Conservation (phyloP, 225 moss, liverwort and hornwort genomes). For the Physcomitrellopsis africana region DNA sequence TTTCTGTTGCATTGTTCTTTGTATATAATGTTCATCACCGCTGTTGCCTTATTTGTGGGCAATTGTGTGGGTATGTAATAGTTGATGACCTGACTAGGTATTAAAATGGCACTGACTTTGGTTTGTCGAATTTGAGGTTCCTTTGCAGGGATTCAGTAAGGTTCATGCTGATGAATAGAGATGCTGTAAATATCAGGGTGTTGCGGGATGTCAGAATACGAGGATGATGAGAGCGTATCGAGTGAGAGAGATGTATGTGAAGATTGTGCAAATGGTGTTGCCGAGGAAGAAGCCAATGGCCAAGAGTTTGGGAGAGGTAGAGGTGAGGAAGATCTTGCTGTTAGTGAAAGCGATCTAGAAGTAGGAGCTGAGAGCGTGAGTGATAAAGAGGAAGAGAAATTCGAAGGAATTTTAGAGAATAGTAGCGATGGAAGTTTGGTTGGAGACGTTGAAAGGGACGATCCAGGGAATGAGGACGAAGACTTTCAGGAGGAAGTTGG, state of each 20-base stretch:
- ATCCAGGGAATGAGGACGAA: constrained; percentile 55
- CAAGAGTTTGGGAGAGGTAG: constrained; percentile 50
- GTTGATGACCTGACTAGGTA: constrained; percentile 21
- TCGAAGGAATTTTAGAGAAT: constrained; percentile 52
- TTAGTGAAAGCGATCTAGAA: constrained; percentile 74
- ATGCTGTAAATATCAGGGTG: constrained; percentile 45
- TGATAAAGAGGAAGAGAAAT: constrained; percentile 62
- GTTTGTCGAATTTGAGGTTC: constrained; percentile 19
- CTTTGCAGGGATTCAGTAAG: constrained; percentile 43
- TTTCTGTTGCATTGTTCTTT: neutral
- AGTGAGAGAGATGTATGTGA: constrained; percentile 61
- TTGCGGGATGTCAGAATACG: constrained; percentile 80
- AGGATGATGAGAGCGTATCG: constrained; percentile 69
- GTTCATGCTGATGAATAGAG: constrained; percentile 36
- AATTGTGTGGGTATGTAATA: neutral
- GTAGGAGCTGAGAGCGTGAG: constrained; percentile 72
- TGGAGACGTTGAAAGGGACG: constrained; percentile 69
- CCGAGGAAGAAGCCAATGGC: constrained; percentile 52
- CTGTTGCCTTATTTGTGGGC: constrained; percentile 2
- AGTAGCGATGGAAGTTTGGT: constrained; percentile 81
- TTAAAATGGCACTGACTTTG: constrained; percentile 20
- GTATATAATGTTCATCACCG: neutral
- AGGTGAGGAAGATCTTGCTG: constrained; percentile 69
- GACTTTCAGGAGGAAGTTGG: constrained; percentile 53
- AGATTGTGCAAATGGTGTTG: constrained; percentile 61